A percentile compares a stretch with the other conserved stretches of the same genome.
phyloP scores from a whole-genome alignment of 768 basidiomycete species.

The Amylocystis lapponica region DNA sequence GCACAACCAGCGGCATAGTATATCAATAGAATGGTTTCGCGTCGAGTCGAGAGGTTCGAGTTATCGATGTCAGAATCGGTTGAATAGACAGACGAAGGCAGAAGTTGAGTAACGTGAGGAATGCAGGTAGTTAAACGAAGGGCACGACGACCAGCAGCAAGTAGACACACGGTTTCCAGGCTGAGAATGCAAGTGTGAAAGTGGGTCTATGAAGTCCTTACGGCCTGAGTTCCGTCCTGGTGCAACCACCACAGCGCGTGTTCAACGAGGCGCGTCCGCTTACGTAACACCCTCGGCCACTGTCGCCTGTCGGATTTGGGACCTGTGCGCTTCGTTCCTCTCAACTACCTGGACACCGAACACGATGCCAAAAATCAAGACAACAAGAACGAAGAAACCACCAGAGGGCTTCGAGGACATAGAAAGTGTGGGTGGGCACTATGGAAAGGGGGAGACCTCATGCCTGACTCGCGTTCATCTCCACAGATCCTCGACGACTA shows the following conservation, averaged over 20 bases:
- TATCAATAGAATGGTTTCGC: no score
- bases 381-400: slow-evolving; percentile 86
- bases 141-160: no score
- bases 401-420: slow-evolving; percentile 97
- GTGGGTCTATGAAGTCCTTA: no score
- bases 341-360: no score
- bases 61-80: no score
- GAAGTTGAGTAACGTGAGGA: background rate
- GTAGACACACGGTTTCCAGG: no score
- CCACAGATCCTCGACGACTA: slow-evolving; percentile 92
- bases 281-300: slow-evolving; percentile 12
- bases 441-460: background rate
- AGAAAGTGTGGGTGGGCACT: slow-evolving; percentile 50
- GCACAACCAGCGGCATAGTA: slow-evolving; percentile 63
- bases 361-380: slow-evolving; percentile 89
- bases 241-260: no score
- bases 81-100: no score
- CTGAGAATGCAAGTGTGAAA: no score
- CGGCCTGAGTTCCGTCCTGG: no score
- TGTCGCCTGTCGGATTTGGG: background rate
- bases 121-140: no score
- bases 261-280: slow-evolving; percentile 11
- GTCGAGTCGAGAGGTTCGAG: no score
- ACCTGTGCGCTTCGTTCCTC: background rate
- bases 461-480: background rate